Percentiles rank a stretch among this genome's conserved stretches.
These are phyloP conservation scores for Graphilbum fragrans DNA, from an alignment of 2,329 filamentous ascomycete species.

Conservation along the genomic window DNA sequence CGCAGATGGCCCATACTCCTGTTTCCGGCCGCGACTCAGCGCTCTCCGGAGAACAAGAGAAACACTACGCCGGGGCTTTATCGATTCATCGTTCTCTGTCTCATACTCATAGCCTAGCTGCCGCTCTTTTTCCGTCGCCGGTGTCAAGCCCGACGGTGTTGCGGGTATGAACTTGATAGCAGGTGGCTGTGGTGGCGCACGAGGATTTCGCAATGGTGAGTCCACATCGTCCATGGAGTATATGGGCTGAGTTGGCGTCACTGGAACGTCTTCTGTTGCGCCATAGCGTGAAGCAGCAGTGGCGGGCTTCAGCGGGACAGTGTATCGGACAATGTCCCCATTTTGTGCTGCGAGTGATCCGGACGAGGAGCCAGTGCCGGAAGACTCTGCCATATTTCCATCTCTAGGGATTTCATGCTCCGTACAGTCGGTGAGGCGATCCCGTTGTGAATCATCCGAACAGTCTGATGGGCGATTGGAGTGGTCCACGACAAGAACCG, in stretches of 20 bases:
- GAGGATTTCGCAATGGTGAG: constrained; percentile 50
- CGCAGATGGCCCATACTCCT: constrained; percentile 26
- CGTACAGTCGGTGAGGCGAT: constrained; percentile 7
- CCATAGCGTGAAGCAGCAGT: neutral
- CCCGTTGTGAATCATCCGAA: constrained; percentile 18
- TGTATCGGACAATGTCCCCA: neutral
- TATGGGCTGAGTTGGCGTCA: constrained; percentile 39
- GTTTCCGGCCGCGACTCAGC: constrained; percentile 19
- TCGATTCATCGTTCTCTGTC: constrained; percentile 6
- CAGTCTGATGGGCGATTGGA: constrained; percentile 36
- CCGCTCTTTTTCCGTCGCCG: constrained; percentile 32
- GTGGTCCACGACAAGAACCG: constrained; percentile 47
- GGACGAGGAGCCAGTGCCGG: constrained; percentile 6
- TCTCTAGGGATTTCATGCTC: too few species aligned
- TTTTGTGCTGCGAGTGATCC: too few species aligned
- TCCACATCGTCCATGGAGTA: constrained; percentile 42
- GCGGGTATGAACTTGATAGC: constrained; percentile 49
- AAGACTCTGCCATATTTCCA: too few species aligned
- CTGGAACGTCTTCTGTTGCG: constrained; percentile 15
- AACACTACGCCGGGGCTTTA: constrained; percentile 23
- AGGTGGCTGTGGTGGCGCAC: constrained; percentile 39
- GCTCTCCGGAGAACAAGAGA: constrained; percentile 40
- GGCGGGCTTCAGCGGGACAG: neutral
- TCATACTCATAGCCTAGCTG: neutral
- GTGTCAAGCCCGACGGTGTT: constrained; percentile 47